Evolutionary conservation across 2,329 filamentous ascomycete species (phyloP), one percentile per base, ranked within the genome.

Genomic region (Mollisia scopiformis): DNA sequence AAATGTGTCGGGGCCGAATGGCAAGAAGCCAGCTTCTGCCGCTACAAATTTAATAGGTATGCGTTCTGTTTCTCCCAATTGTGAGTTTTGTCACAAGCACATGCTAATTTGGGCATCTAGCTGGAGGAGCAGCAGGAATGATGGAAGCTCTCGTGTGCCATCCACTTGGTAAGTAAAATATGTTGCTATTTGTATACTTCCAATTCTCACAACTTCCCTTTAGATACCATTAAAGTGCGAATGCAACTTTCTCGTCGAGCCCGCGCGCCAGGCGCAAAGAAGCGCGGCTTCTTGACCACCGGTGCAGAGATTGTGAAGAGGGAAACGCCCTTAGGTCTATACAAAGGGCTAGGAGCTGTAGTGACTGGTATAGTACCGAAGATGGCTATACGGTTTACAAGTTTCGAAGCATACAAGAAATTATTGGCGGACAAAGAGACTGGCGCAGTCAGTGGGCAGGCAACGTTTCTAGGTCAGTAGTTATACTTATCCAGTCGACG

Each of bases 341-440:
- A 99, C 85, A 99, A 99, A 82, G 95, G 95, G 68, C 86, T 99
- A n/a, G 95, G 95, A 64, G 95, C 95, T 58, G 95, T 99, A 43
- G 77, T 98, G 61, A 97, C 93, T 25, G 95, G 95, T 68, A 99
- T 99, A 76, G 87, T 99, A 23, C 95, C 95, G 58, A 99, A 99
- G 80, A 99, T 99, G 95, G 95, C 95, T 63, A 99, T 98, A 75
- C 91, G 95, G 39, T 99, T 99, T 80, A 97, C 94, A 51, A 96
- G 92, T 58, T 99, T 98, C 78, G 95, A 98, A 77, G 87, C 86
- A 75, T 99, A 98, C 79, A 98, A 98, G 85, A 88, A 92, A 74
- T 64, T 90, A 63, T 82, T 97, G 25, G 88, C 91, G 46, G 83
- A 92, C 75, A 79, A 85, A 66, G 73, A 86, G 59, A 87, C 87